Evolutionary conservation across 2,329 filamentous ascomycete species (phyloP), one percentile per base, ranked within the genome.

Genomic region (Hymenoscyphus infarciens): DNA sequence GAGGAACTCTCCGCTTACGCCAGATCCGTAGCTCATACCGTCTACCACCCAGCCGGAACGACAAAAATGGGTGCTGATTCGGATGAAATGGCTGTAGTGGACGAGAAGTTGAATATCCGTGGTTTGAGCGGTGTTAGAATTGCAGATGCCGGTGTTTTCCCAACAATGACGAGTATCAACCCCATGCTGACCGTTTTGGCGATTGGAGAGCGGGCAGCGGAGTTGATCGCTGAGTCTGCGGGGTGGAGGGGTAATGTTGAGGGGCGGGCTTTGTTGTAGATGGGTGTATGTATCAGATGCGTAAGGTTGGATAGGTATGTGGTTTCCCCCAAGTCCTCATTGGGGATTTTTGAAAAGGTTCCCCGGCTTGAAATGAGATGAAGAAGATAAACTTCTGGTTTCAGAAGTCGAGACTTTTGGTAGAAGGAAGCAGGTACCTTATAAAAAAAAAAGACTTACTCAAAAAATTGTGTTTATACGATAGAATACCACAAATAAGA

Each of bases 121-220:
- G 91, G 90, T 0, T 77, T 96, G 67, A 85, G 86, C 79, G 86
- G 85, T 33, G 77, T 96, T 63, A 84, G 92, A 63, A 91, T 96
- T 69, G 91, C 91, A 1, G 92, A 96, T 75, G 92, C 92, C 0
- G 91, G 92, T 71, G 85, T 96, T 58, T 96, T 96, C 81, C 92
- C 92, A 0, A 89, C 89, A 65, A 96, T 96, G 86, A 83, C 90
- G 55, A 89, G 84, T 60, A 89, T 95, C 75, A 96, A 96, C 79
- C 92, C 91, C 63, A 95, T 96, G 92, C 79, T 96, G 73, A 97
- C 92, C 1, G 92, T 96, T 5, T 77, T 96, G 73, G 88, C 86
- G 60, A 85, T 96, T 71, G 92, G 90, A 7, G 92, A 97, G 84
- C 83, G 90, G 62, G 88, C 87, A 5, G 92, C 92, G 0, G 92